Evolutionary conservation across 1,284 basidiomycete species (phyloP).

Genomic region (Ganoderma resinaceum): DNA sequence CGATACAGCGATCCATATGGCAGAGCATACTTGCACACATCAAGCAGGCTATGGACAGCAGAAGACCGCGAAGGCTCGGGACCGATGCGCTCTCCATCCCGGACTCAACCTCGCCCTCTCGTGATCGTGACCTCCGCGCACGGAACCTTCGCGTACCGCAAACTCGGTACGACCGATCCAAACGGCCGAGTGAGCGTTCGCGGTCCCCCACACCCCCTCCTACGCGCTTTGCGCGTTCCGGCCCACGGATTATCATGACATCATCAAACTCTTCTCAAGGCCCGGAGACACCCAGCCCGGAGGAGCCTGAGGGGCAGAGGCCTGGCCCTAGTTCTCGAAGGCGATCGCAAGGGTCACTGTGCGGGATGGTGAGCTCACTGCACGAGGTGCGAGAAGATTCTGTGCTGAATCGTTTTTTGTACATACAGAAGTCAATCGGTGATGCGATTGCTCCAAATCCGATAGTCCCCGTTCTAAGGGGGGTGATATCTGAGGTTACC

Average conservation of each 20-base stretch:
- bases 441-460: not conserved
- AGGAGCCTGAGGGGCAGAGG: not conserved
- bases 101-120: not conserved
- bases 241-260: not conserved
- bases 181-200: not conserved
- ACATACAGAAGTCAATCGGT: not conserved
- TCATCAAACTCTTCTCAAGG: not conserved
- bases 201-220: not conserved
- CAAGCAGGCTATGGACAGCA: not conserved
- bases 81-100: not conserved
- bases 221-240: not conserved
- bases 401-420: not conserved
- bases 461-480: not conserved
- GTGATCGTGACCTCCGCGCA: conserved; percentile 2
- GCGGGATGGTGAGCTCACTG: not conserved
- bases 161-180: not conserved
- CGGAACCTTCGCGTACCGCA: not conserved
- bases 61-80: not conserved
- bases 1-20: not conserved
- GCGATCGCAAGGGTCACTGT: not conserved
- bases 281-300: not conserved
- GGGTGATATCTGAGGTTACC: not conserved
- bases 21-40: conserved; percentile 23
- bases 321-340: not conserved
- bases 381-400: no score